Base-by-base conservation (phyloP, 805 yeast species). In the Candida nemodendra region DNA sequence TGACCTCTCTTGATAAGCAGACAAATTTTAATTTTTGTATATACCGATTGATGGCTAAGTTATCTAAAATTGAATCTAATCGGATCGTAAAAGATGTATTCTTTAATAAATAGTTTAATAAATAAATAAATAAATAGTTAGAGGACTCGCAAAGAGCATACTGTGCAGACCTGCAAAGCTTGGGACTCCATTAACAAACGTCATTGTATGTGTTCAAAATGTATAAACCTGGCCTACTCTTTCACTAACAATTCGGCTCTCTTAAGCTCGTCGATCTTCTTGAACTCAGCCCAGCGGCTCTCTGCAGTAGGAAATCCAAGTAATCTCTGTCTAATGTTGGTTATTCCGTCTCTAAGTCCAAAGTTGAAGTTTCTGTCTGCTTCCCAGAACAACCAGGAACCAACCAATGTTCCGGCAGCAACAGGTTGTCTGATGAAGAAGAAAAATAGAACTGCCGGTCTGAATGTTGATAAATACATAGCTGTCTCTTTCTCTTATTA, bases 381-480 rank as follows among this genome's bases (percentile, higher is more conserved):
- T 45, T 64, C 67, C 62, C 65, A 64, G 32, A 62, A 51, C 9
- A 54, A 51, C 54, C 57, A 62, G n/a, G 56, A 44, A 3, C 62
- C 59, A 9, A 53, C 55, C 14, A 64, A 32, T 13, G 57, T 34
- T 2, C 54, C 47, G 11, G 68, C 68, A 11, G 66, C 67, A 9
- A 64, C 54, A 2, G 69, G 69, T 39, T 64, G 67, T 44, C 66
- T 57, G 27, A 61, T 39, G 30, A 62, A 52, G 42, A 63, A 64
- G 50, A 64, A 64, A 25, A 61, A 50, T 18, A 63, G 50, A 27
- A 58, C 53, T 8, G 68, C 61, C 14, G 69, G 69, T 56, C 69
- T 62, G 40, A 58, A 59, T 11, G 64, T 50, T 16, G 58, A 47
- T 41, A 56, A 47, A 39, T 50, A 57, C 51, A 49, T 50, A 14